These are phyloP conservation scores for Penicillium corylophilum DNA, from an alignment of 2,329 filamentous ascomycete genomes.

Conservation along the genomic window DNA sequence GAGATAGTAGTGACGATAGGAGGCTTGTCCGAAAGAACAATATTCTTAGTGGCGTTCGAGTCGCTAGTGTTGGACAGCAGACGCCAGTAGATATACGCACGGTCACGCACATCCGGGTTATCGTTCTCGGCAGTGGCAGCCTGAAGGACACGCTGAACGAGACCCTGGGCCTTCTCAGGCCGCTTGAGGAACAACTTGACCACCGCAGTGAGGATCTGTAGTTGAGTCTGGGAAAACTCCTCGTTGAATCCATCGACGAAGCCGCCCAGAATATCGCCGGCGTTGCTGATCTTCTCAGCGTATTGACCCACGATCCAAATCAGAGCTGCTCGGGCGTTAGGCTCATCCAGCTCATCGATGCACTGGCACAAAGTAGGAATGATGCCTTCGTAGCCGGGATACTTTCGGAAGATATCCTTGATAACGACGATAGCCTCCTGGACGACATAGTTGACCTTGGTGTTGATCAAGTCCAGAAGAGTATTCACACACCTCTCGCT, in stretches of 20 bases:
- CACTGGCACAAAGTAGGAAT: conserved; percentile 95
- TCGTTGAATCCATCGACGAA: conserved; percentile 96
- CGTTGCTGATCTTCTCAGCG: conserved; percentile 98
- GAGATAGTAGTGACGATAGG: conserved; percentile 93
- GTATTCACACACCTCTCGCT: conserved; percentile 96
- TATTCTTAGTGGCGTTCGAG: conserved; percentile 84
- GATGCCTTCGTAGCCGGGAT: conserved; percentile 95
- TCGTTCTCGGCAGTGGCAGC: conserved; percentile 91
- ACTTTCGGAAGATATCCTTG: conserved; percentile 97
- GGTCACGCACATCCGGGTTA: conserved; percentile 94
- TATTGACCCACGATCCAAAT: conserved; percentile 99
- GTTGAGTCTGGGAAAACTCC: conserved; percentile 97
- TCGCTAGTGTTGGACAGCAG: conserved; percentile 78
- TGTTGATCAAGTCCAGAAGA: conserved; percentile 88
- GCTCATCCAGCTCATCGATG: conserved; percentile 95
- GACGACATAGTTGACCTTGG: conserved; percentile 98
- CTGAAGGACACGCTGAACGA: conserved; percentile 94
- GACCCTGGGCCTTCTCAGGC: conserved; percentile 81
- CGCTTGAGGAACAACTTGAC: conserved; percentile 98
- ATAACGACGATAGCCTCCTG: conserved; percentile 99
- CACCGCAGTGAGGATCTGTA: conserved; percentile 94
- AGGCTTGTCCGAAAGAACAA: conserved; percentile 91
- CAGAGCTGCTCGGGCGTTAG: conserved; percentile 80
- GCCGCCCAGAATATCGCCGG: conserved; percentile 85
- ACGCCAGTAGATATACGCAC: conserved; percentile 98